phyloP scores from a whole-genome alignment of 768 basidiomycete species.

The Phylloporus arenicola region DNA sequence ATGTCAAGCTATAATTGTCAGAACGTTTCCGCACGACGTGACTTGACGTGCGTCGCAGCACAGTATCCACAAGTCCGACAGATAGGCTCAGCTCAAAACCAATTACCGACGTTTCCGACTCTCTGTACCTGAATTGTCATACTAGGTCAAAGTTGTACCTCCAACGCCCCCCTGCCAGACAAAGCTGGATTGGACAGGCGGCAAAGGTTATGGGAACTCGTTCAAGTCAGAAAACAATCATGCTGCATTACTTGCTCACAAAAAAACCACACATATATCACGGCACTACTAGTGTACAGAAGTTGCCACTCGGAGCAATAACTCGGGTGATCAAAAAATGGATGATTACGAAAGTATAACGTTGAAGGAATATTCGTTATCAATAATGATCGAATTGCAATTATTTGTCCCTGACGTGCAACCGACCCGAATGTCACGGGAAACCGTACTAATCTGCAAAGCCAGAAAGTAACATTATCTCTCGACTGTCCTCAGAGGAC shows the following conservation, averaged over 20 bases:
- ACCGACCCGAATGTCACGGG: background rate
- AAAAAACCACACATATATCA: background rate
- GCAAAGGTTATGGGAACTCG: too few species aligned
- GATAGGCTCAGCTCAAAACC: background rate
- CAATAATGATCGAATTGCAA: background rate
- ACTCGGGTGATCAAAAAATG: slow-evolving; percentile 1
- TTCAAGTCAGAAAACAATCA: background rate
- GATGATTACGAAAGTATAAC: slow-evolving; percentile 5
- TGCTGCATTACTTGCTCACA: background rate
- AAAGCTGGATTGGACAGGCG: too few species aligned
- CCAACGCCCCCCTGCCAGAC: background rate
- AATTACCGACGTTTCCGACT: background rate
- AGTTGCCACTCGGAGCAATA: background rate
- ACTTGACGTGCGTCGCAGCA: background rate
- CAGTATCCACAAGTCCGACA: too few species aligned
- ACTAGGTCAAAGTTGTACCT: background rate
- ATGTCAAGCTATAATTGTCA: background rate
- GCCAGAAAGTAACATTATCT: too few species aligned
- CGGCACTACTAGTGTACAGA: background rate
- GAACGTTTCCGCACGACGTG: background rate
- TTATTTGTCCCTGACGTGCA: background rate
- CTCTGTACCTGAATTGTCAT: background rate
- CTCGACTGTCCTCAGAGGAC: too few species aligned
- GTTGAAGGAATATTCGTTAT: background rate
- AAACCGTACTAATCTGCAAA: too few species aligned